These are phyloP conservation scores for Kwoniella dendrophila DNA, from an alignment of 768 basidiomycete species.

Conservation along the genomic window DNA sequence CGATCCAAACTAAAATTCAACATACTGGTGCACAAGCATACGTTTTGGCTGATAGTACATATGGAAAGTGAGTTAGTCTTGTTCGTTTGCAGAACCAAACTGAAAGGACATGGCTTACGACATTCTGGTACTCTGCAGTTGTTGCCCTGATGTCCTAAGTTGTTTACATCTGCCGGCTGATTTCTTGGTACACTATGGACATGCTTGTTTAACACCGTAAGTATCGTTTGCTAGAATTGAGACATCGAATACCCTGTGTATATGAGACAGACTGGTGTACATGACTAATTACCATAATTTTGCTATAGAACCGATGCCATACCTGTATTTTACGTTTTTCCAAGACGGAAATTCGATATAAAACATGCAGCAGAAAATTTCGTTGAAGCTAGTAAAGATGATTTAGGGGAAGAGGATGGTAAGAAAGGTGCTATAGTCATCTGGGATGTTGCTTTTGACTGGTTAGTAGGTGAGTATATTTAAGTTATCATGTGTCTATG, in stretches of 20 bases:
- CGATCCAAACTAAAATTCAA: conserved; percentile 61
- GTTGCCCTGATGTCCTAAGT: conserved; percentile 94
- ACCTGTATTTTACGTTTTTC: conserved; percentile 89
- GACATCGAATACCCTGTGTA: no score
- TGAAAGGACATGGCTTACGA: no score
- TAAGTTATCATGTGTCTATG: no score
- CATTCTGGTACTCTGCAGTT: conserved; percentile 62
- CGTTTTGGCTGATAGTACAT: conserved; percentile 95
- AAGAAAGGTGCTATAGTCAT: conserved; percentile 62
- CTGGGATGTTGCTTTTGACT: conserved; percentile 77
- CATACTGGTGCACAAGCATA: conserved; percentile 66
- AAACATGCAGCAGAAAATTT: conserved; percentile 43
- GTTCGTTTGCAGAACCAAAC: not conserved
- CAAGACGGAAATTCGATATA: conserved; percentile 68
- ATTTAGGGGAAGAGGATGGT: conserved; percentile 20
- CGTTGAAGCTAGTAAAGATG: conserved; percentile 24
- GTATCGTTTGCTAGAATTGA: conserved; percentile 42
- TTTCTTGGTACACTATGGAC: conserved; percentile 89
- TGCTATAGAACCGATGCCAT: conserved; percentile 73
- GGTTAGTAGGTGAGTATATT: conserved; percentile 65
- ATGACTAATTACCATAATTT: not conserved
- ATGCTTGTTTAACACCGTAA: conserved; percentile 91
- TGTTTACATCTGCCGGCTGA: conserved; percentile 93
- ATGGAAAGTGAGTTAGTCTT: conserved; percentile 72
- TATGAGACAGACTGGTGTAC: not conserved